Conservation (phyloP, 805 yeast genomes). For the Vanderwaltozyma yarrowii region DNA sequence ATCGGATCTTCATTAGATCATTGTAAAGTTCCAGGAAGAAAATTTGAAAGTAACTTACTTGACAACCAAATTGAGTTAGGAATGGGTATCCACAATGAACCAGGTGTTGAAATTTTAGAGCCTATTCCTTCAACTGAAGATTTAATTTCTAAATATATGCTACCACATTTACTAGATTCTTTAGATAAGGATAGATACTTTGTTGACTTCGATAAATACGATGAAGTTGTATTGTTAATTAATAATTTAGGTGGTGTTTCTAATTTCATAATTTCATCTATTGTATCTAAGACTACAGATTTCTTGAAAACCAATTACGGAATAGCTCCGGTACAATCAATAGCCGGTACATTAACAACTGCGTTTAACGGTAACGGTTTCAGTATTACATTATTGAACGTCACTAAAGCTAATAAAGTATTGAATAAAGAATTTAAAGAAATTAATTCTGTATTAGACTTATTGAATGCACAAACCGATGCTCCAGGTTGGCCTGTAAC, state of each 20-base stretch:
- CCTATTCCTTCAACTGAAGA: constrained; percentile 61
- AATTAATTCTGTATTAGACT: constrained; percentile 34
- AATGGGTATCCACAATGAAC: constrained; percentile 93
- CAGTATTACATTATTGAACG: constrained; percentile 71
- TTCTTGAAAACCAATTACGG: constrained; percentile 42
- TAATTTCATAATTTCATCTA: constrained; percentile 63
- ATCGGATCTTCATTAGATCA: constrained; percentile 86
- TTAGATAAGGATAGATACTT: constrained; percentile 71
- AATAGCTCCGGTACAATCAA: constrained; percentile 56
- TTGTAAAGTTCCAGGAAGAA: constrained; percentile 80
- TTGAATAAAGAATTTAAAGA: constrained; percentile 27
- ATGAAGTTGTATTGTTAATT: constrained; percentile 59
- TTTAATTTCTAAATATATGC: constrained; percentile 45
- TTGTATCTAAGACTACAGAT: constrained; percentile 49
- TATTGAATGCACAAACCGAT: constrained; percentile 60
- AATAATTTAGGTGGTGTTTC: constrained; percentile 91
- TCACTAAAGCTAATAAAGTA: constrained; percentile 38
- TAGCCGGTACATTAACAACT: constrained; percentile 75
- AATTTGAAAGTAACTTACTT: constrained; percentile 41
- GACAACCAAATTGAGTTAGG: constrained; percentile 76
- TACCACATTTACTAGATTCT: constrained; percentile 49
- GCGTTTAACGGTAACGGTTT: constrained; percentile 91
- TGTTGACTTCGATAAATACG: constrained; percentile 55
- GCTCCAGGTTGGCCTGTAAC: constrained; percentile 67
- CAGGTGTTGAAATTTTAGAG: constrained; percentile 52